Evolutionary conservation across 2,329 filamentous ascomycete species (phyloP), one percentile per base, ranked within the genome.

Genomic region (Allantophomopsis cytisporea): DNA sequence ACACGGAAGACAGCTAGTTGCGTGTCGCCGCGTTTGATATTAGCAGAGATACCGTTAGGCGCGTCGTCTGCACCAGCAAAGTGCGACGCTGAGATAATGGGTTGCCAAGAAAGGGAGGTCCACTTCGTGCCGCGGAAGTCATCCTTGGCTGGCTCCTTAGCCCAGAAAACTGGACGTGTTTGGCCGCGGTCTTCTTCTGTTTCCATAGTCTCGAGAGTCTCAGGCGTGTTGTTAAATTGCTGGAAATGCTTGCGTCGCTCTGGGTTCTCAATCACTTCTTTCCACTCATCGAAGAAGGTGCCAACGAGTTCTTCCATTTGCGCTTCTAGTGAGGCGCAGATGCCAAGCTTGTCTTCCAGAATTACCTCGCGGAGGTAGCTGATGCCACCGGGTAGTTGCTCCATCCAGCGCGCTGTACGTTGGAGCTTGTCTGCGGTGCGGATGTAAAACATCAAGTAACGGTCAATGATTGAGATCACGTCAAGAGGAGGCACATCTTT

Each of bases 371-470:
- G 76, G 0, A 94, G 73, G 55, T 94, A 94, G 43, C 74, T 71
- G 60, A 94, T 79, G 1, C 87, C 87, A 5, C 86, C 87, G 0
- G 87, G 86, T 0, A 94, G 70, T 39, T 71, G 73, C 58, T 94
- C 87, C 31, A 94, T 66, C 87, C 87, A 94, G 17, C 85, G 73
- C 0, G 87, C 87, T 18, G 87, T 94, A 37, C 87, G 75, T 60
- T 94, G 86, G 1, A 94, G 74, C 54, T 83, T 87, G 63, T 94
- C 87, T 35, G 85, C 87, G 1, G 88, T 93, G 48, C 86, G 83
- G 52, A 94, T 91, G 62, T 94, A 94, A 66, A 94, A 89, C 62
- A 88, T 85, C 17, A 94, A 71, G 54, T 91, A 94, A 35, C 88
- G 79, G 57, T 94, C 88, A 2, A 94, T 66, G 42, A 94, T 82